These are phyloP conservation scores for Tuber brumale DNA, from an alignment of 495 filamentous ascomycete genomes.

Conservation along the genomic window DNA sequence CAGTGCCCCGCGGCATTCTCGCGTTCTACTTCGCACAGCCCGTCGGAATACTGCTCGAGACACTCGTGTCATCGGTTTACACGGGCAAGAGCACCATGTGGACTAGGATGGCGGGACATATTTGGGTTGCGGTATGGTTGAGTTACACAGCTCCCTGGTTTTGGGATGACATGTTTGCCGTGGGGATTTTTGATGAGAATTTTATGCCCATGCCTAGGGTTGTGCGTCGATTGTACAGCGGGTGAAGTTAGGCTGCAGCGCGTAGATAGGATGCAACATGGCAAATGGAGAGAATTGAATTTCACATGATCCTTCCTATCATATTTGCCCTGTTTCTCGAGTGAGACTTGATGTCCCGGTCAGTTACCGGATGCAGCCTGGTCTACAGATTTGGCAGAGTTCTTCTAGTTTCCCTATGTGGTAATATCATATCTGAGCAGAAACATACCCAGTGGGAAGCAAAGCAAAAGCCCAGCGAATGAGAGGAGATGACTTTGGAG, in stretches of 20 bases:
- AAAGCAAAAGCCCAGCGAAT: neutral
- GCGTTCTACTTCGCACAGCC: conserved; percentile 10
- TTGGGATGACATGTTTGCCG: conserved; percentile 29
- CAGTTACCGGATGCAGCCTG: neutral
- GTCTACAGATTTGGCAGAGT: neutral
- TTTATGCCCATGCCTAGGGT: conserved; percentile 27
- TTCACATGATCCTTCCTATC: neutral
- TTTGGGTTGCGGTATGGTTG: conserved; percentile 20
- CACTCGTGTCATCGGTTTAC: neutral
- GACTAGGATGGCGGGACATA: conserved; percentile 18
- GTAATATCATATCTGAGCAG: neutral
- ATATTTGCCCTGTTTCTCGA: neutral
- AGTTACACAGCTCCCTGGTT: conserved; percentile 20
- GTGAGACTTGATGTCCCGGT: neutral
- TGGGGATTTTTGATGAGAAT: conserved; percentile 31
- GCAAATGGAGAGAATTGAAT: neutral
- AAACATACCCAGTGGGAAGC: neutral
- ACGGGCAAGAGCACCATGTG: conserved; percentile 8
- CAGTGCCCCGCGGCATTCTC: neutral
- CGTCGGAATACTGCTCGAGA: conserved; percentile 16
- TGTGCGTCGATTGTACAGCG: neutral
- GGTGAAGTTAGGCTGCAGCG: neutral
- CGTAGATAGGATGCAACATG: neutral
- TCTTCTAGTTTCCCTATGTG: neutral
- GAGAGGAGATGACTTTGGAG: neutral